Percentiles rank a stretch among this genome's conserved stretches.
These are phyloP conservation scores for Beauveria bassiana DNA, from an alignment of 2,329 filamentous ascomycete species.

Conservation along the genomic window DNA sequence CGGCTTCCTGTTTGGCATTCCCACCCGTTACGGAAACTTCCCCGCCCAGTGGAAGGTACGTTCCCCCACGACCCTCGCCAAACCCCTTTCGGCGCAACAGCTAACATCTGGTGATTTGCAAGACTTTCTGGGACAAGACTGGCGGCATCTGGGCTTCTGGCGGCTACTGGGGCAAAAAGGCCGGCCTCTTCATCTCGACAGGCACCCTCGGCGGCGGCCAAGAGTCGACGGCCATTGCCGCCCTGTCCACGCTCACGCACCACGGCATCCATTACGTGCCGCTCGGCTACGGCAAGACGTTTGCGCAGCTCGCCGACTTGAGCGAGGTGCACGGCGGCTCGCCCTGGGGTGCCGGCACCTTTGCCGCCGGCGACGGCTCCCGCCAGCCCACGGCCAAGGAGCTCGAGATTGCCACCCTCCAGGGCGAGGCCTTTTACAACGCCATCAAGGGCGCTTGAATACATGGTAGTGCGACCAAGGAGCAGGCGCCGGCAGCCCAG, in stretches of 20 bases:
- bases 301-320: slow-evolving; percentile 61
- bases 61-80: no score
- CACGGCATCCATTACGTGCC: slow-evolving; percentile 97
- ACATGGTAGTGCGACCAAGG: slow-evolving; percentile 46
- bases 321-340: slow-evolving; percentile 76
- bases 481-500: slow-evolving; percentile 16
- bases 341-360: slow-evolving; percentile 92
- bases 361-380: slow-evolving; percentile 70
- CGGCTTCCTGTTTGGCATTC: slow-evolving; percentile 86
- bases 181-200: slow-evolving; percentile 86
- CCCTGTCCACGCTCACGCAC: slow-evolving; percentile 81
- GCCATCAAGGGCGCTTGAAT: slow-evolving; percentile 63
- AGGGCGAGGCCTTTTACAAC: slow-evolving; percentile 82
- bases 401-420: slow-evolving; percentile 68
- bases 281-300: slow-evolving; percentile 79
- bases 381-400: slow-evolving; percentile 72
- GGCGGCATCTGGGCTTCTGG: slow-evolving; percentile 77
- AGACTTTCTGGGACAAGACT: slow-evolving; percentile 79
- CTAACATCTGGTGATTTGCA: slow-evolving; percentile 12
- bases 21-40: slow-evolving; percentile 95
- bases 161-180: slow-evolving; percentile 78
- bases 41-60: slow-evolving; percentile 80
- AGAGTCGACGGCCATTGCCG: slow-evolving; percentile 74
- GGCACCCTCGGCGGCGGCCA: slow-evolving; percentile 81
- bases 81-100: background rate